Percentiles rank a stretch among this genome's conserved stretches.
These are phyloP conservation scores for Phytophthora capsici DNA, from an alignment of 352 stramenopile genomes.

Conservation along the genomic window DNA sequence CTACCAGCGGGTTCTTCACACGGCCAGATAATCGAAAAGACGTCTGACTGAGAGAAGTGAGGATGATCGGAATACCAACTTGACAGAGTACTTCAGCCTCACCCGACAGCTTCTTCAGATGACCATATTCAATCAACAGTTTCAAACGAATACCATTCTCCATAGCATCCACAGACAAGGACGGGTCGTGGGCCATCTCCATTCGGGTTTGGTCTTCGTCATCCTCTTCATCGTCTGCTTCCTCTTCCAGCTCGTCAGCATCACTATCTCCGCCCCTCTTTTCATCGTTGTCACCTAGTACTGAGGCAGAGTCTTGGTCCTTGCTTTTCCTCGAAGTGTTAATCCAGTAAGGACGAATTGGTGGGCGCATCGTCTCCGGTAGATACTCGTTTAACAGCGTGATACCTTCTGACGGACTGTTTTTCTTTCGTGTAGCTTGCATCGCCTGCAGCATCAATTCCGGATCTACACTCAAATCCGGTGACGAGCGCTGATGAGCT, in stretches of 20 bases:
- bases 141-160: conserved; percentile 85
- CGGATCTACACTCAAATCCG: conserved; percentile 61
- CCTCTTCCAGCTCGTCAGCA: conserved; percentile 51
- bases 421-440: conserved; percentile 62
- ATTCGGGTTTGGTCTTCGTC: conserved; percentile 55
- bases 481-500: conserved; percentile 50
- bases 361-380: conserved; percentile 68
- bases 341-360: conserved; percentile 87
- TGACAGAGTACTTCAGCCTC: conserved; percentile 82
- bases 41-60: conserved; percentile 83
- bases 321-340: conserved; percentile 44
- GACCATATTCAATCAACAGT: conserved; percentile 79
- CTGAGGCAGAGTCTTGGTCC: conserved; percentile 25
- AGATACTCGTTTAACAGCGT: conserved; percentile 62
- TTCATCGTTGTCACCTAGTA: conserved; percentile 12
- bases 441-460: conserved; percentile 76
- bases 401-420: conserved; percentile 60
- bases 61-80: conserved; percentile 84
- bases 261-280: conserved; percentile 34
- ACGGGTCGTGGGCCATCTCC: conserved; percentile 72
- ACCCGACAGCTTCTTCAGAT: conserved; percentile 72
- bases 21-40: conserved; percentile 73
- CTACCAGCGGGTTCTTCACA: conserved; percentile 62
- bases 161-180: conserved; percentile 84
- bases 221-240: conserved; percentile 69